A percentile compares a stretch with the other conserved stretches of the same genome.
Evolutionary conservation across 306 rosid species (phyloP).

Genomic region (Rosa multiflora): DNA sequence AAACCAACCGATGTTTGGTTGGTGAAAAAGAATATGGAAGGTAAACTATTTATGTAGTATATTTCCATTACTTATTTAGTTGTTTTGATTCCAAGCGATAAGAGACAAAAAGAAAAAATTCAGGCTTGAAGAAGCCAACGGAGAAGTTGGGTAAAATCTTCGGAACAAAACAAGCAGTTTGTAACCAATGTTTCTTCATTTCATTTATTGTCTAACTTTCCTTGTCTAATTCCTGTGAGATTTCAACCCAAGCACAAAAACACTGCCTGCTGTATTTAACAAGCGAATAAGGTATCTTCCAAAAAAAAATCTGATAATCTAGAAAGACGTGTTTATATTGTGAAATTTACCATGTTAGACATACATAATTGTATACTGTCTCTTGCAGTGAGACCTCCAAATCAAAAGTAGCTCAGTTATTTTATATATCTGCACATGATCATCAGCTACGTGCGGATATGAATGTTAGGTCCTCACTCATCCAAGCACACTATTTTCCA

Average conservation of each 20-base stretch:
- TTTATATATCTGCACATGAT: not conserved
- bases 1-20: not conserved
- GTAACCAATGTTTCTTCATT: slow-evolving; percentile 1
- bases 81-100: not conserved
- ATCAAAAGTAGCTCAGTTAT: not conserved
- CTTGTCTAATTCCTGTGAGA: not conserved
- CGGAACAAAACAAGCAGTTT: not conserved
- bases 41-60: not conserved
- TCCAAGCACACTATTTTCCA: not conserved
- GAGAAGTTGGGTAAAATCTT: not conserved
- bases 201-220: not conserved
- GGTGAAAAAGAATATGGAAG: not conserved
- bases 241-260: not conserved
- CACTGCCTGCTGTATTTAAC: not conserved
- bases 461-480: not conserved
- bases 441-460: not conserved
- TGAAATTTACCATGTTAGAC: not conserved
- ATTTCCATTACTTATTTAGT: too few species aligned
- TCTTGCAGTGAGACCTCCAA: too few species aligned
- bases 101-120: not conserved
- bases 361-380: not conserved
- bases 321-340: too few species aligned
- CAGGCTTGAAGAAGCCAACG: not conserved
- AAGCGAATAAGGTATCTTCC: not conserved
- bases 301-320: not conserved